Base-by-base conservation (phyloP, 306 rosid species). In the Cucurbita argyrosperma region DNA sequence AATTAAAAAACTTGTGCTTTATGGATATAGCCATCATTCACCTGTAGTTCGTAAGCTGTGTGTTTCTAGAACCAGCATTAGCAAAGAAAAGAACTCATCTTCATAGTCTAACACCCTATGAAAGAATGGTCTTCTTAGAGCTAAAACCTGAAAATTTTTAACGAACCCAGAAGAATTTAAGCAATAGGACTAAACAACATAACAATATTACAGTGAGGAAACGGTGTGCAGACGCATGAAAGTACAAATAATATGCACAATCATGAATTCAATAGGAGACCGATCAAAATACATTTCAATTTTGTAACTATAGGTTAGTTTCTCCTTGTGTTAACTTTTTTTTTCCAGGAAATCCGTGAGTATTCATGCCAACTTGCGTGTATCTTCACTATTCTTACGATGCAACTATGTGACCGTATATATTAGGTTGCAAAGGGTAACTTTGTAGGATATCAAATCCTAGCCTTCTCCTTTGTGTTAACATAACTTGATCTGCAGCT, bases 11-110 rank as follows among this genome's bases (percentile, higher is more conserved):
- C n/a, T 1, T 12, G 26, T 52, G 40, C 19, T 23, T 74, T 49
- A 57, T 4, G 13, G 43, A 5, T 40, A 73, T 23, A 51, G 30
- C 14, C 13, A 5, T 39, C 51, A 73, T 42, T 40, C 12, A 82
- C 97, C 97, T 64, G 98, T 85, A 54, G 96, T 86, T 1, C 98
- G 82, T 64, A 94, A 80, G 80, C 91, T 88, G 63, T 94, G 98
- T 60, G 96, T 56, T 79, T 94, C 97, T 51, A 94, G 98, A 60
- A 90, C 62, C 5, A 89, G 89, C 98, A 89, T 90, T 73, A 94
- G 92, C 67, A 89, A 77, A 15, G 92, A 82, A 59, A 88, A 89
- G 67, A 88, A 88, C 76, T 94, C 98, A 71, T 90, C 90, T 83
- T 94, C 96, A 43, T 76, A 94, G 83, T 94, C 98, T 3, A 94